A percentile compares a stretch with the other conserved stretches of the same genome.
phyloP scores from a whole-genome alignment of 805 yeast genomes.

The Wickerhamiella domercqiae region DNA sequence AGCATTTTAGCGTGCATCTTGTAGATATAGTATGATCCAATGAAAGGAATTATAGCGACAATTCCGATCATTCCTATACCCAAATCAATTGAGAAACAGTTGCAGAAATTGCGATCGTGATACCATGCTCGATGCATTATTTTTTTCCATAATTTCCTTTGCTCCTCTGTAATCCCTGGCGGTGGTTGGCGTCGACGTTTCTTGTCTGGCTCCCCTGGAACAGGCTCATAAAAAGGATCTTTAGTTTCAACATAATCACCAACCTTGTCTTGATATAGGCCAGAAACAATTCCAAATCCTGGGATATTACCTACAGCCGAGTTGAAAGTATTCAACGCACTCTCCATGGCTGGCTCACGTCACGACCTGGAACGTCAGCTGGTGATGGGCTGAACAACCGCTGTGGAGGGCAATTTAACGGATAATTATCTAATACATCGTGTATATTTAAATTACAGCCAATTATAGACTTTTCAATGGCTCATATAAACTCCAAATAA shows the following conservation, averaged over 20 bases:
- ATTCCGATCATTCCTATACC: conserved; percentile 72
- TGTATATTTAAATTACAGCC: no score
- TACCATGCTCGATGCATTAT: conserved; percentile 73
- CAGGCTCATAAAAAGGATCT: conserved; percentile 22
- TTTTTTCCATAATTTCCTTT: conserved; percentile 52
- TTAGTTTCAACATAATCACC: conserved; percentile 48
- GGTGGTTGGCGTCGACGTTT: conserved; percentile 44
- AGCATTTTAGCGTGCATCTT: conserved; percentile 58
- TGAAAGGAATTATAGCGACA: conserved; percentile 52
- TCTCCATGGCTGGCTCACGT: background rate
- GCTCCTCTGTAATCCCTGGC: conserved; percentile 38
- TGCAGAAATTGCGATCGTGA: conserved; percentile 58
- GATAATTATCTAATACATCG: no score
- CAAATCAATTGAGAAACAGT: conserved; percentile 38
- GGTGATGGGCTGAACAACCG: no score
- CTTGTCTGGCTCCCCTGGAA: conserved; percentile 34
- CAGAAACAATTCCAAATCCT: conserved; percentile 41
- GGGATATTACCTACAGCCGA: conserved; percentile 33
- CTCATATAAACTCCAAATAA: background rate
- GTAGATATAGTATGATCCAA: conserved; percentile 80
- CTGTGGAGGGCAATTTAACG: no score
- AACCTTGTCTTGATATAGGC: conserved; percentile 48
- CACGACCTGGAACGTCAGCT: no score
- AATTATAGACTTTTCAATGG: no score
- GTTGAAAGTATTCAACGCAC: conserved; percentile 9